Evolutionary conservation across 139 green algal species (phyloP).

Genomic region (Picochlorum costavermella): DNA sequence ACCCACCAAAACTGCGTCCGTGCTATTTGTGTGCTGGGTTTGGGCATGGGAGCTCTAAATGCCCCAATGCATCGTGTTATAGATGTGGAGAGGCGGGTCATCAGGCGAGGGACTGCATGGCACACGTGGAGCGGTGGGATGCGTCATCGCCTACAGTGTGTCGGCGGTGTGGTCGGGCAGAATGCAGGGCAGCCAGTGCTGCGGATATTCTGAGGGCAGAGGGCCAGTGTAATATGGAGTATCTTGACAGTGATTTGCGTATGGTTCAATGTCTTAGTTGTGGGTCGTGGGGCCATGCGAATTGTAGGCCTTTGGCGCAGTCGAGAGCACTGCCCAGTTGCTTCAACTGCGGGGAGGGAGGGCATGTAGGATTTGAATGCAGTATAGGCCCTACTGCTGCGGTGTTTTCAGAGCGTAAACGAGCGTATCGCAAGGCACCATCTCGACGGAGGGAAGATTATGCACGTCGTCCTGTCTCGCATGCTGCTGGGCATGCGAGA

Average conservation of each 20-base stretch:
- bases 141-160: slow-evolving; percentile 19
- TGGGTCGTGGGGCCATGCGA: slow-evolving; percentile 52
- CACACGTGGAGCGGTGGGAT: slow-evolving; percentile 5
- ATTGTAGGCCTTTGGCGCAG: slow-evolving; percentile 22
- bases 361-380: slow-evolving; percentile 37
- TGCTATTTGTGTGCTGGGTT: slow-evolving; percentile 66
- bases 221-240: slow-evolving; percentile 44
- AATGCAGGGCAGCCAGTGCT: slow-evolving; percentile 40
- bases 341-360: slow-evolving; percentile 49
- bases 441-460: background rate
- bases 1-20: slow-evolving; percentile 26
- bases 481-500: too few relatives aligned
- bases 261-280: slow-evolving; percentile 56
- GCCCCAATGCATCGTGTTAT: slow-evolving; percentile 53
- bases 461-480: too few relatives aligned
- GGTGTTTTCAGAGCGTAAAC: background rate
- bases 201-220: slow-evolving; percentile 54
- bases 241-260: slow-evolving; percentile 43
- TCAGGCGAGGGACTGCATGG: slow-evolving; percentile 38
- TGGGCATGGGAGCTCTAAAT: slow-evolving; percentile 41
- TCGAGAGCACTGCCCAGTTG: slow-evolving; percentile 24
- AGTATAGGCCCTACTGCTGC: background rate
- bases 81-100: slow-evolving; percentile 47
- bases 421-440: background rate
- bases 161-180: slow-evolving; percentile 46